phyloP scores from a whole-genome alignment of 2,329 filamentous ascomycete genomes.

The Macrophomina tecta region DNA sequence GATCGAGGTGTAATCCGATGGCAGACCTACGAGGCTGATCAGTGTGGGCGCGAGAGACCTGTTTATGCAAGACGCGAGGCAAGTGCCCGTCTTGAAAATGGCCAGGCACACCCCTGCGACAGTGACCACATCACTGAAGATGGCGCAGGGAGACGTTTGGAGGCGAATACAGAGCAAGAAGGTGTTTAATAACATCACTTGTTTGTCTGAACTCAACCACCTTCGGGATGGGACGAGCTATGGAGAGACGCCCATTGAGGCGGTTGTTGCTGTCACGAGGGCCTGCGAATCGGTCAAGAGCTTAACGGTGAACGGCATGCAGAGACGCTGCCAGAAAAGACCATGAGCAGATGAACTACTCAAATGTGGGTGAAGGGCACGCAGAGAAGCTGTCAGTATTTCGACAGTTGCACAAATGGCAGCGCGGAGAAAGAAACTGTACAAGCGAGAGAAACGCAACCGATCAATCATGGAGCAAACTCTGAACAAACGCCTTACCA shows the following conservation, averaged over 20 bases:
- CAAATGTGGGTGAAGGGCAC: neutral
- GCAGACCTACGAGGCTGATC: neutral
- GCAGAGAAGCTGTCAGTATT: conserved; percentile 4
- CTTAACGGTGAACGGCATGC: neutral
- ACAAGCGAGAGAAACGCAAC: neutral
- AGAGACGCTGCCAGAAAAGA: neutral
- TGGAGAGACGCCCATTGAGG: neutral
- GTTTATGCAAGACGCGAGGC: neutral
- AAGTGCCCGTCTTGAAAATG: neutral
- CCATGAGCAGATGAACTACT: neutral
- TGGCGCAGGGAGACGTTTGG: too few relatives aligned
- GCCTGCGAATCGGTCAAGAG: neutral
- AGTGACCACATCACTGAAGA: neutral
- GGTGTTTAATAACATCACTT: too few relatives aligned
- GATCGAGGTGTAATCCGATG: neutral
- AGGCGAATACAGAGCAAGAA: too few relatives aligned
- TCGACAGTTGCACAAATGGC: neutral
- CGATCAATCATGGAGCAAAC: neutral
- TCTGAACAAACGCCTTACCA: neutral
- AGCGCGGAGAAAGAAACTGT: neutral
- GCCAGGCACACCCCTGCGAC: neutral
- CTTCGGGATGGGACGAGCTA: too few relatives aligned
- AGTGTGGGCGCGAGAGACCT: neutral
- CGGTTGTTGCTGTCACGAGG: neutral
- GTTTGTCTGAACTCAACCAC: too few relatives aligned